phyloP scores from a whole-genome alignment of 768 basidiomycete genomes.

The Panaeolus cyanescens region DNA sequence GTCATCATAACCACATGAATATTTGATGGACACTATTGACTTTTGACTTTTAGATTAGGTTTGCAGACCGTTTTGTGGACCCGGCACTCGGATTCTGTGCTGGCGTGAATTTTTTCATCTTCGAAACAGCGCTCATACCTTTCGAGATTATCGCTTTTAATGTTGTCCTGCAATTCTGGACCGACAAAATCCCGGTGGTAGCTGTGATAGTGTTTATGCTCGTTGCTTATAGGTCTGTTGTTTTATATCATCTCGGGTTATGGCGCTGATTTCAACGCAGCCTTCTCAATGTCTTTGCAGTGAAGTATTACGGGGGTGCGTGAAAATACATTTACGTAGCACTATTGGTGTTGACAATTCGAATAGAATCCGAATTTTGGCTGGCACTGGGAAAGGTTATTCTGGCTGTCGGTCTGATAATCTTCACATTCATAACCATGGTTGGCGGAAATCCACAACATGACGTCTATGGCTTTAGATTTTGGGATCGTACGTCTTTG shows the following conservation, averaged over 20 bases:
- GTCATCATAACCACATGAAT: conserved; percentile 18
- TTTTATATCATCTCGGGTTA: not conserved
- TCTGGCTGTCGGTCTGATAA: conserved; percentile 47
- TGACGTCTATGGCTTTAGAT: conserved; percentile 56
- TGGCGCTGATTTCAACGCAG: conserved; percentile 23
- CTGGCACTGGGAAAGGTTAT: conserved; percentile 52
- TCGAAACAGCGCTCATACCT: conserved; percentile 42
- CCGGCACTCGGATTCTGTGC: conserved; percentile 58
- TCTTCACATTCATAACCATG: conserved; percentile 62
- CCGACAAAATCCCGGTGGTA: conserved; percentile 46
- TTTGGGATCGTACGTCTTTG: conserved; percentile 45
- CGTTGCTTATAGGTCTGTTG: conserved; percentile 39
- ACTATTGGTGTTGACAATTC: not conserved
- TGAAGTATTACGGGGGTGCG: conserved; percentile 50
- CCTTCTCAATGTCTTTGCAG: conserved; percentile 48
- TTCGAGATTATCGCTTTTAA: conserved; percentile 60
- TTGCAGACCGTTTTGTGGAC: conserved; percentile 58
- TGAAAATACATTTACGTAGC: not conserved
- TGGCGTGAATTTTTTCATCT: conserved; percentile 61
- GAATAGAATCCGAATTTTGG: conserved; percentile 57
- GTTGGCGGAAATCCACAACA: conserved; percentile 58
- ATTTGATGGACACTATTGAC: not conserved
- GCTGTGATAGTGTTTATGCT: conserved; percentile 50
- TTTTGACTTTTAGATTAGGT: conserved; percentile 47
- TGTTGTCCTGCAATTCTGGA: conserved; percentile 55